These are phyloP conservation scores for Calocybe cyanea DNA, from an alignment of 768 basidiomycete genomes.

Conservation along the genomic window DNA sequence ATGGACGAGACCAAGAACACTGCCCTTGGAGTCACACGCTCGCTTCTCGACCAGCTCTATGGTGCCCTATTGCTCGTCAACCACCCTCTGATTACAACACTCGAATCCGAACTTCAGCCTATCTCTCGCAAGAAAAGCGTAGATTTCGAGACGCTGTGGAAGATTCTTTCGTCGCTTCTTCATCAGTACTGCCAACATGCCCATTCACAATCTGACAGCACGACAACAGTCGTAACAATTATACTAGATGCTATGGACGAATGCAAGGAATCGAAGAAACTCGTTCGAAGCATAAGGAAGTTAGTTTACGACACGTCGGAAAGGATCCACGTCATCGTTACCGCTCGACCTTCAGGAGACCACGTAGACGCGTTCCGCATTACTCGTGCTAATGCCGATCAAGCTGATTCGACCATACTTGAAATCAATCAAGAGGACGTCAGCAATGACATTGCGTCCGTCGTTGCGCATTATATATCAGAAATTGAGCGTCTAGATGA, in stretches of 20 bases:
- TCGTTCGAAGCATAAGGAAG: background rate
- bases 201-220: too few species aligned
- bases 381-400: too few species aligned
- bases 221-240: background rate
- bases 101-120: background rate
- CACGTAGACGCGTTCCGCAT: constrained; percentile 2
- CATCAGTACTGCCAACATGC: too few species aligned
- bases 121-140: too few species aligned
- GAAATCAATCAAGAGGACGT: background rate
- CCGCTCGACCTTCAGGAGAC: constrained; percentile 4
- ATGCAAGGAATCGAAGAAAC: constrained; percentile 2
- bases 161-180: too few species aligned
- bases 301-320: background rate
- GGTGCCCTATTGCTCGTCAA: background rate
- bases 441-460: background rate
- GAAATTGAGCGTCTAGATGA: background rate
- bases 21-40: background rate
- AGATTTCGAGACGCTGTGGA: too few species aligned
- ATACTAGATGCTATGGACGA: constrained; percentile 6
- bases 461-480: background rate
- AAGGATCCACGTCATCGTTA: background rate
- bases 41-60: background rate
- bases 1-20: background rate
- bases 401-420: too few species aligned
- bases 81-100: background rate